Conservation (phyloP, 345 rosid species). For the Salix suchowensis region DNA sequence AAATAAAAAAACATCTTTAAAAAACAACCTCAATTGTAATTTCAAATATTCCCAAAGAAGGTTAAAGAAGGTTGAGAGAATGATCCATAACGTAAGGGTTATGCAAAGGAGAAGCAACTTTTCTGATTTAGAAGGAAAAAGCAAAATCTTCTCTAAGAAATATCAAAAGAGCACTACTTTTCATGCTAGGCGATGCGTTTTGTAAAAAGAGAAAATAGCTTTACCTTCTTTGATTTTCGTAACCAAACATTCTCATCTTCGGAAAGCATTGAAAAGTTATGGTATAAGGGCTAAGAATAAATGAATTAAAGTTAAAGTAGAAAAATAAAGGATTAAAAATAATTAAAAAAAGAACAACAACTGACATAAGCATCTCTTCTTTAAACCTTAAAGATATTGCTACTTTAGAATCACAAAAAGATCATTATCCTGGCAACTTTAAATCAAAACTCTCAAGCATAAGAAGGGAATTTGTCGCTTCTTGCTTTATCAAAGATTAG, state of each 20-base stretch:
- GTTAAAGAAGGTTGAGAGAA: constrained; percentile 8
- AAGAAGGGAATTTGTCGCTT: constrained; percentile 45
- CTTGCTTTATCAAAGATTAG: constrained; percentile 11
- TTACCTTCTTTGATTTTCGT: constrained; percentile 29
- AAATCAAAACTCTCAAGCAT: constrained; percentile 32
- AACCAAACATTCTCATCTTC: constrained; percentile 46
- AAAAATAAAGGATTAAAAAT: not conserved
- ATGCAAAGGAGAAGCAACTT: constrained; percentile 53
- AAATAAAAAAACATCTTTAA: too few species aligned
- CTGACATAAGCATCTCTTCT: constrained; percentile 35
- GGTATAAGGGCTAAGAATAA: constrained; percentile 12
- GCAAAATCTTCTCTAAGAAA: constrained; percentile 42
- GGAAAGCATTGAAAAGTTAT: constrained; percentile 34
- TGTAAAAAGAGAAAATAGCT: constrained; percentile 34
- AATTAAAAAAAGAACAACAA: not conserved
- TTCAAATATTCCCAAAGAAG: too few species aligned
- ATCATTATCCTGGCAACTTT: constrained; percentile 38
- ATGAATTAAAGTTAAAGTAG: constrained; percentile 11
- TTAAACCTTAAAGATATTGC: constrained; percentile 43
- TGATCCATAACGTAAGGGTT: constrained; percentile 44
- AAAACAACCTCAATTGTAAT: too few species aligned
- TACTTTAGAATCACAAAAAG: constrained; percentile 46
- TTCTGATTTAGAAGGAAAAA: constrained; percentile 41
- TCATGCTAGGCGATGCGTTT: constrained; percentile 40
- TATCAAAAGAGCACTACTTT: constrained; percentile 46